Evolutionary conservation across 129 eudicot species (phyloP).

Genomic region (Artemisia argyi): DNA sequence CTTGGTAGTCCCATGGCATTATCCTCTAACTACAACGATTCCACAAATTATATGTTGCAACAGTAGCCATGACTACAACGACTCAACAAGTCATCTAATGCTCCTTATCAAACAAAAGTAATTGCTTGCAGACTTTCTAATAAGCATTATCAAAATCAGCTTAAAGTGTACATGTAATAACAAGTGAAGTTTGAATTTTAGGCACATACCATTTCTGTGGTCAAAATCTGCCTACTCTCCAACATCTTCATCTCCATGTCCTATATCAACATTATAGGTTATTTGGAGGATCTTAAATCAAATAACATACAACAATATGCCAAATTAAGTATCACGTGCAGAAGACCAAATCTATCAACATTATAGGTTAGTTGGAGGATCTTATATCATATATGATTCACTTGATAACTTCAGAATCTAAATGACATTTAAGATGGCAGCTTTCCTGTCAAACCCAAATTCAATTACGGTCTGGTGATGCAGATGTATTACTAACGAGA

Average conservation of each 20-base stretch:
- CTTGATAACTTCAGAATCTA: background rate
- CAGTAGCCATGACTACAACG: no score
- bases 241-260: slow-evolving; percentile 95
- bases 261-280: slow-evolving; percentile 36
- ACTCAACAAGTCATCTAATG: background rate
- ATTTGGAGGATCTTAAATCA: slow-evolving; percentile 25
- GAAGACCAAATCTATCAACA: no score
- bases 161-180: slow-evolving; percentile 4
- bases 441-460: slow-evolving; percentile 5
- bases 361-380: no score
- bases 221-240: slow-evolving; percentile 69
- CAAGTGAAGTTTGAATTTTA: slow-evolving; percentile 6
- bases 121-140: slow-evolving; percentile 7
- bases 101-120: slow-evolving; percentile 11
- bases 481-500: background rate
- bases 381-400: no score
- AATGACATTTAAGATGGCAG: background rate
- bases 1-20: no score
- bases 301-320: slow-evolving; percentile 20
- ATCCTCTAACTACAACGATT: background rate
- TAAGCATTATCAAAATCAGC: slow-evolving; percentile 8
- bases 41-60: slow-evolving; percentile 12
- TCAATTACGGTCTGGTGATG: background rate
- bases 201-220: slow-evolving; percentile 75
- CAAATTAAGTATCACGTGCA: no score